Base-by-base conservation (phyloP, 108 stramenopile genomes). In the Fragilariopsis cylindrus region DNA sequence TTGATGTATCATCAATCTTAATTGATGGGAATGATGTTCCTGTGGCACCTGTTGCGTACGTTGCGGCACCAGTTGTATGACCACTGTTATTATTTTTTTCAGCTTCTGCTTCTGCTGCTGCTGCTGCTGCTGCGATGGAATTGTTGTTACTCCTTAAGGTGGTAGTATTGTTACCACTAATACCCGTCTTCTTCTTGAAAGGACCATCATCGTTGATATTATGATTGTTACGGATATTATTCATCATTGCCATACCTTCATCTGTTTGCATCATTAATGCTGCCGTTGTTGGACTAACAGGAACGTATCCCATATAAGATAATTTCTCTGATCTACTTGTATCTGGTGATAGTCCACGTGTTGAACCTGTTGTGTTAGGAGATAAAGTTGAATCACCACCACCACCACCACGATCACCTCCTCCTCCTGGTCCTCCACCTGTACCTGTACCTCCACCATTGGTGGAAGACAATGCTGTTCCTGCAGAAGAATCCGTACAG, bases 1-100 rank as follows among this genome's bases (percentile, higher is more conserved):
- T 68, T 11, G 67, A 68, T 5, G 67, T 68, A 21, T 68, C 67
- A 19, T 68, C 67, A 3, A 50, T 44, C 30, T 68, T 68, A 16
- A 68, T 48, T 39, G 50, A 68, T 4, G 67, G 67, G 2, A 40
- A 68, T 3, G 67, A 45, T 11, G 48, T 39, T 68, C 67, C 67
- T 21, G 49, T 52, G 46, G 48, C 50, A 15, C 4, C 18, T 8
- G 48, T 21, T 12, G 15, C 2, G 52, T 53, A 53, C 30, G 30
- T 30, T 7, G 42, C 43, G 7, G 1, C 62, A 13, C 62, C 62
- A 21, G 43, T 12, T 45, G 62, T 63, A 5, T 18, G 67, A 7
- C 67, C 49, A 39, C 67, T 68, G 0, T 3, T 16, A 45, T 45
- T 65, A 16, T 45, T 46, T 12, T 5, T 2, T 0, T 47, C 44